Evolutionary conservation across 1,139 yeast species (phyloP).

Genomic region (Blastobotrys elegans): DNA sequence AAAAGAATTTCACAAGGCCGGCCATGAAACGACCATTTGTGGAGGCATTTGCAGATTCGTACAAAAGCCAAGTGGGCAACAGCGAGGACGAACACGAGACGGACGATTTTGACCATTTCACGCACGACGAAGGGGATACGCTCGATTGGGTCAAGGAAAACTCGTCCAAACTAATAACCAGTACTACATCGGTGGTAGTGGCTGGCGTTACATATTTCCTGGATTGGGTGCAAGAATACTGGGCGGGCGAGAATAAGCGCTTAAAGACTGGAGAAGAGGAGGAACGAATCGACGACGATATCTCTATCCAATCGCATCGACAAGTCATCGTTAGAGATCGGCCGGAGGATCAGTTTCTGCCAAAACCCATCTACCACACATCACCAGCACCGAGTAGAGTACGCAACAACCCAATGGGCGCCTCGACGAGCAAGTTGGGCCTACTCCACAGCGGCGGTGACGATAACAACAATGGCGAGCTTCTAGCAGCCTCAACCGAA

Average conservation of each 20-base stretch:
- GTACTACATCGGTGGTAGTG: slow-evolving; percentile 4
- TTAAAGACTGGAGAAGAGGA: not conserved
- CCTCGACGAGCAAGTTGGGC: not conserved
- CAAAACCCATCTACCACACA: slow-evolving; percentile 1
- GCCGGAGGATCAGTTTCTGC: slow-evolving; percentile 4
- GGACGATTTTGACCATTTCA: not conserved
- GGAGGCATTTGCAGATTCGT: slow-evolving; percentile 9
- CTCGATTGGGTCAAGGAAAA: slow-evolving; percentile 9
- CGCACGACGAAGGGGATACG: slow-evolving; percentile 12
- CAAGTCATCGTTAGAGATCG: not conserved
- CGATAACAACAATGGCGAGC: not conserved
- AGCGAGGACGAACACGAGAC: not conserved
- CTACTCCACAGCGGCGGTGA: too few relatives aligned
- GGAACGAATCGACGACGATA: slow-evolving; percentile 1
- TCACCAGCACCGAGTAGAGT: slow-evolving; percentile 1
- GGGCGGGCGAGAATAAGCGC: not conserved
- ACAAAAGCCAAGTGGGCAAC: not conserved
- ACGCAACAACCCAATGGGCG: slow-evolving; percentile 3
- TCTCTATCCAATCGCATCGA: not conserved
- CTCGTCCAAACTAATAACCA: not conserved
- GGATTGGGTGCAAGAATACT: not conserved
- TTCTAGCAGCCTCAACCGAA: not conserved
- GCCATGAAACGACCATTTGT: slow-evolving; percentile 10
- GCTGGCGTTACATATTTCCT: slow-evolving; percentile 1
- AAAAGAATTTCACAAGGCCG: not conserved